Evolutionary conservation across 139 green algal genomes (phyloP).

Genomic region (Coccomyxa sp.): DNA sequence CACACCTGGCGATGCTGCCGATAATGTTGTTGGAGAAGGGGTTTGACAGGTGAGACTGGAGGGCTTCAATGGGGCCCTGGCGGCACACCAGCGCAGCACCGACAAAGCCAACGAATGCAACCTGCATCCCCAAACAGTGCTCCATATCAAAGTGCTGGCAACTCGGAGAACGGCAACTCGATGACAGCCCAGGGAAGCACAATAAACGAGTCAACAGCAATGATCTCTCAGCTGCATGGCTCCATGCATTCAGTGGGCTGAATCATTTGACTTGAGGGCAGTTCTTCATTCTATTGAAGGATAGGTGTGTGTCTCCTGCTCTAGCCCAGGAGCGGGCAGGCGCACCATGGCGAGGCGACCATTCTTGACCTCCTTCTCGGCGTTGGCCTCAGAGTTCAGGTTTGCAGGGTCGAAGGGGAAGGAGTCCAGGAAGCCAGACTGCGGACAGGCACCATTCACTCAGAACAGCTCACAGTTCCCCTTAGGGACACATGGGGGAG

Average conservation of each 20-base stretch:
- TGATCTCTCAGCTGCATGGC: no score
- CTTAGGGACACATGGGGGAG: not conserved
- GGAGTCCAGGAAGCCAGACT: conserved; percentile 76
- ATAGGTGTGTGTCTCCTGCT: no score
- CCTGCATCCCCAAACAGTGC: not conserved
- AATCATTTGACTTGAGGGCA: no score
- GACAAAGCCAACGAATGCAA: conserved; percentile 83
- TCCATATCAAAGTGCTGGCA: no score
- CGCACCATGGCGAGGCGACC: conserved; percentile 87
- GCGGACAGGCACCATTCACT: not conserved
- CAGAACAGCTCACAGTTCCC: not conserved
- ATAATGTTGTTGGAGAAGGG: conserved; percentile 80
- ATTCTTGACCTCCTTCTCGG: conserved; percentile 97
- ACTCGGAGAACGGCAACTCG: no score
- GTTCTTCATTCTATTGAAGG: no score
- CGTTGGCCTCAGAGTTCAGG: conserved; percentile 65
- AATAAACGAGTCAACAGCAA: no score
- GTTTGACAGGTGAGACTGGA: conserved; percentile 76
- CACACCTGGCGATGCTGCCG: not conserved
- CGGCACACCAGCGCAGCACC: conserved; percentile 71
- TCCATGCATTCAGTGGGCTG: no score
- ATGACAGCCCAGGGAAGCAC: no score
- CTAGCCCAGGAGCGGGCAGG: no score
- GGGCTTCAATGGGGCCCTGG: conserved; percentile 78
- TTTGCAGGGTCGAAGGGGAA: conserved; percentile 84